Evolutionary conservation across 345 rosid species (phyloP).

Genomic region (Populus nigra): DNA sequence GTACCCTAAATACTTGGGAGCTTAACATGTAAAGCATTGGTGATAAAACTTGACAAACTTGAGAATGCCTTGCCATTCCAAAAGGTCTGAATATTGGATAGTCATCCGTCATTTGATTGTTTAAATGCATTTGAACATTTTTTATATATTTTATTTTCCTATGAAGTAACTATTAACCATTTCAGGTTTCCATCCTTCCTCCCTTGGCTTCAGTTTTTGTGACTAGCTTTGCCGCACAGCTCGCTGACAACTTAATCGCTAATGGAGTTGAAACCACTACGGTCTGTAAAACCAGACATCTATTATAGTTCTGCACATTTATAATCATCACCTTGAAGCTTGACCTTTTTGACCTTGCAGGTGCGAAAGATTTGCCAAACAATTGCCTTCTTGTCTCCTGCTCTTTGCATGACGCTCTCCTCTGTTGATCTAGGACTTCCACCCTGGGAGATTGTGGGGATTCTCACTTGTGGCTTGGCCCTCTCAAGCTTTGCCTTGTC

Average conservation of each 20-base stretch:
- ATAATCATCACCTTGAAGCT: constrained; percentile 3
- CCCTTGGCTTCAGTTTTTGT: constrained; percentile 84
- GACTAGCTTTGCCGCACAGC: constrained; percentile 71
- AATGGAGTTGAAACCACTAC: constrained; percentile 76
- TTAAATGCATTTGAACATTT: background rate
- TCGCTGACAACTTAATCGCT: constrained; percentile 79
- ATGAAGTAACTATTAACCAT: background rate
- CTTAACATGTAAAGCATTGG: background rate
- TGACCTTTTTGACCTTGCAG: constrained; percentile 33
- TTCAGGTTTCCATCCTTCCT: constrained; percentile 97
- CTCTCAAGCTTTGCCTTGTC: constrained; percentile 90
- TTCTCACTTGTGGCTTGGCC: constrained; percentile 82
- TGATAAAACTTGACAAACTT: background rate
- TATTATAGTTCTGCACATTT: constrained; percentile 8
- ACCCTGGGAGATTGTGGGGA: constrained; percentile 90
- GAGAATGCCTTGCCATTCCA: background rate
- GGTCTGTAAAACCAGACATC: constrained; percentile 39
- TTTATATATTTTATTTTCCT: background rate
- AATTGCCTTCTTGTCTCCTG: constrained; percentile 86
- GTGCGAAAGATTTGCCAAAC: constrained; percentile 93
- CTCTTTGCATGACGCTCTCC: constrained; percentile 78
- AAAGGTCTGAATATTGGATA: background rate
- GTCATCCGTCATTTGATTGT: background rate
- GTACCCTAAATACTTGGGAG: background rate
- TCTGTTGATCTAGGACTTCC: constrained; percentile 84